These are phyloP conservation scores for Annulohypoxylon stygium DNA, from an alignment of 495 filamentous ascomycete species.

Conservation along the genomic window DNA sequence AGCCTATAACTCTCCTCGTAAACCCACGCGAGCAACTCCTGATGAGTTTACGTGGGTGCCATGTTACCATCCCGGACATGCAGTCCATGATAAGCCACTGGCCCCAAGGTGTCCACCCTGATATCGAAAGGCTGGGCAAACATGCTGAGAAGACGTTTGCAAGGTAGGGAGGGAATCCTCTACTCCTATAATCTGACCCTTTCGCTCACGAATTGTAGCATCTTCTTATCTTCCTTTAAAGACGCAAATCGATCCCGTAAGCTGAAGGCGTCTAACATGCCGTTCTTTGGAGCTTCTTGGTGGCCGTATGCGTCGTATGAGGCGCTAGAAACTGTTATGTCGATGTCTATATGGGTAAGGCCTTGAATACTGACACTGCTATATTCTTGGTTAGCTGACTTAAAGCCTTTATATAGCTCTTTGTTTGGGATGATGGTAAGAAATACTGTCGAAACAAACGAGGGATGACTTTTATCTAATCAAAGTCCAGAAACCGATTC, in stretches of 20 bases:
- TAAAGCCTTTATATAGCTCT: background rate
- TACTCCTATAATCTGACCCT: background rate
- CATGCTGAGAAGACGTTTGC: constrained; percentile 19
- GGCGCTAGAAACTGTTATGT: constrained; percentile 3
- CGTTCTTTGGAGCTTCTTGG: constrained; percentile 25
- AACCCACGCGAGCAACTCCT: constrained; percentile 15
- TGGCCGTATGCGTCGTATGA: constrained; percentile 38
- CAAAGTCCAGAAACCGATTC: constrained; percentile 31
- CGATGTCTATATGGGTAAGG: constrained; percentile 31
- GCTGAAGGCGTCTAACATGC: background rate
- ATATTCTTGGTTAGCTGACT: background rate
- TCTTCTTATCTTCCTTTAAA: constrained; percentile 1
- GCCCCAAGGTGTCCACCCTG: constrained; percentile 25
- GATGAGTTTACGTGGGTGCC: constrained; percentile 20
- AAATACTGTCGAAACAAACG: background rate
- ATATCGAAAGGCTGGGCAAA: constrained; percentile 19
- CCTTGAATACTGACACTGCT: background rate
- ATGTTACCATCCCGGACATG: constrained; percentile 28
- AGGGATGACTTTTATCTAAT: background rate
- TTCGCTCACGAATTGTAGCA: background rate
- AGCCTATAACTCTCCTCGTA: background rate
- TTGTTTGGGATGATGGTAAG: constrained; percentile 31
- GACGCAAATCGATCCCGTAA: constrained; percentile 9
- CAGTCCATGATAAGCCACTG: constrained; percentile 32
- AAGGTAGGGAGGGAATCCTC: background rate